Evolutionary conservation across 164 flowering plant species (phyloP), one percentile per base, ranked within the genome.

Genomic region (Vitis riparia): DNA sequence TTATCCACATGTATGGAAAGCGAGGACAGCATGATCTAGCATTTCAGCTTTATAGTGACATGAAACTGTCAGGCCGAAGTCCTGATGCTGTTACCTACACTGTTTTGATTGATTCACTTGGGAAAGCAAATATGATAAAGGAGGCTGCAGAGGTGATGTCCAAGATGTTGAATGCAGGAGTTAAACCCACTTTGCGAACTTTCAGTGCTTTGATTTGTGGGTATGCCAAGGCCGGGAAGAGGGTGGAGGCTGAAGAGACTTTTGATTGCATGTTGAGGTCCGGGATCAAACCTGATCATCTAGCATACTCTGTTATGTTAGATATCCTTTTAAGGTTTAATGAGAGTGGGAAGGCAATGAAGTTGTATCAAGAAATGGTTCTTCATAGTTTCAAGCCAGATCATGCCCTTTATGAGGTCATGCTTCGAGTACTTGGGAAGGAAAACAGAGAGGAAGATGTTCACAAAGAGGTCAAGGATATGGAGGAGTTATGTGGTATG

Each of bases 1-100:
- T 96, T 23, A 90, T 91, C 63, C 92, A 93, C 83, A 96, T 96
- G 99, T 81, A 90, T 81, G 98, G 98, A 58, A 93, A 96, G 75
- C 84, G 82, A 62, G 99, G 97, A n/a, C 80, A 80, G 73, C 88
- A 83, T 81, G 97, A 90, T 57, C 58, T 83, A 44, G 97, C 91
- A 17, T 77, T 87, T 61, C 82, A 89, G 76, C 75, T 85, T 50
- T 96, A 96, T 71, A 82, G 68, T 61, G 93, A 90, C 65, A 91
- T 93, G 93, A 89, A 88, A 71, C 60, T 65, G 8, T 79, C 83
- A 0, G 91, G 97, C 37, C 70, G 84, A 57, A 85, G 23, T 66
- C 98, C 98, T 52, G 99, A 96, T 84, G 87, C 84, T 8, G 86
- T 93, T 68, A 96, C 99, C 8, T 96, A 89, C 67, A 93, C 97